Base-by-base conservation (phyloP, 805 yeast species). In the Ogataea chonburiensis region DNA sequence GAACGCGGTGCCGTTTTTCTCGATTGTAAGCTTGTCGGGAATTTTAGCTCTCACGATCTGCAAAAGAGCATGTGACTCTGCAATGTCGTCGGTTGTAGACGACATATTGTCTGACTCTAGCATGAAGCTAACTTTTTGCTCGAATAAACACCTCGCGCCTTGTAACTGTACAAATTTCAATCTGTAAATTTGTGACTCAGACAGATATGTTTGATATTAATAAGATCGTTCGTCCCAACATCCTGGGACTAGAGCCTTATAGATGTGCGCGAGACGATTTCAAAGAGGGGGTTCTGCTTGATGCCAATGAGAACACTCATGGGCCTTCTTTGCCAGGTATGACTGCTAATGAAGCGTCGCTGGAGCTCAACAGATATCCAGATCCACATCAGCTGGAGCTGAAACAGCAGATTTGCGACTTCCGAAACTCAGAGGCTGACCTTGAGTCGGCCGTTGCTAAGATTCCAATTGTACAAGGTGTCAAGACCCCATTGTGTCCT, bases 261-360 rank as follows among this genome's bases (percentile, higher is more conserved):
- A 75, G 95, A 35, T 93, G 98, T 63, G 98, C 98, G 4, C 71
- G 98, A 63, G 98, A 93, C 55, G 98, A 91, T 56, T 91, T 81
- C 70, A 83, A 77, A 40, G 87, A 73, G 23, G 98, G 98, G 19
- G 70, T 93, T 28, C 68, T 93, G 15, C 68, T 93, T 35, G 98
- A 93, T 61, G 98, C 98, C 38, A 93, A 93, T 55, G 98, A 93
- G 63, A 93, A 93, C 58, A 82, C 98, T 2, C 84, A 81, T 55
- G 98, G 98, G 0, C 91, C 96, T 4, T 77, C 95, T 1, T 61
- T 87, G 11, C 40, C 64, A 2, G 60, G 62, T 5, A 47, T 77
- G 16, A 58, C 70, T 3, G 47, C 49, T 1, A 61, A 60, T 2
- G 91, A 83, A 43, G 40, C 58, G 10, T 39, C 48, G 2, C 64